Base-by-base conservation (phyloP, 2,329 filamentous ascomycete species). In the Aaosphaeria pasadenensis region DNA sequence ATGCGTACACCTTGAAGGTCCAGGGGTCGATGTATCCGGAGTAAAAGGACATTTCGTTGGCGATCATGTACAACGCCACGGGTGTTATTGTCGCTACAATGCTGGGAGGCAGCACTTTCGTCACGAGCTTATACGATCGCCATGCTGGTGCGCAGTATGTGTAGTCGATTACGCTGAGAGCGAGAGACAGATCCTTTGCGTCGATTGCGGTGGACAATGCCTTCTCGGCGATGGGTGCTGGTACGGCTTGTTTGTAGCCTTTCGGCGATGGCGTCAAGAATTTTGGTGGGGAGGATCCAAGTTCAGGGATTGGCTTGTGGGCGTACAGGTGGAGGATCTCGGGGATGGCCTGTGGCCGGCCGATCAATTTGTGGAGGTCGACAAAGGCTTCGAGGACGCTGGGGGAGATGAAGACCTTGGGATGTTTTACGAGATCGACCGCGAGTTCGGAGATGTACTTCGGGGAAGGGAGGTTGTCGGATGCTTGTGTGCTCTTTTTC, bases 161-260 rank as follows among this genome's bases (percentile, higher is more conserved):
- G 44, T 80, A 81, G 53, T 90, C 84, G 46, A 92, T 80, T 46
- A 92, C 83, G 46, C 84, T 84, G 39, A 97, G 80, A 4, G 90
- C 87, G 3, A 91, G 81, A 28, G 86, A 79, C 13, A 99, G 77
- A 65, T 95, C 84, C 69, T 87, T 88, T 46, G 85, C 81, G 42
- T 86, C 80, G 59, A 97, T 89, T 38, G 94, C 92, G 3, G 86
- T 82, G 50, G 88, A 81, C 42, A 99, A 77, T 1, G 92, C 92
- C 55, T 78, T 75, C 50, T 88, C 83, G 28, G 90, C 89, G 6
- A 89, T 76, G 4, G 78, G 74, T n/a, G 79, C 65, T 11, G 89
- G 84, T 30, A 97, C 82, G 7, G 91, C 90, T 62, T 84, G 86
- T 47, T 83, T 79, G 40, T 85, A 77, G 41, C 81, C 79, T 53